phyloP scores from a whole-genome alignment of 2,329 filamentous ascomycete species.

The Trichophyton rubrum region DNA sequence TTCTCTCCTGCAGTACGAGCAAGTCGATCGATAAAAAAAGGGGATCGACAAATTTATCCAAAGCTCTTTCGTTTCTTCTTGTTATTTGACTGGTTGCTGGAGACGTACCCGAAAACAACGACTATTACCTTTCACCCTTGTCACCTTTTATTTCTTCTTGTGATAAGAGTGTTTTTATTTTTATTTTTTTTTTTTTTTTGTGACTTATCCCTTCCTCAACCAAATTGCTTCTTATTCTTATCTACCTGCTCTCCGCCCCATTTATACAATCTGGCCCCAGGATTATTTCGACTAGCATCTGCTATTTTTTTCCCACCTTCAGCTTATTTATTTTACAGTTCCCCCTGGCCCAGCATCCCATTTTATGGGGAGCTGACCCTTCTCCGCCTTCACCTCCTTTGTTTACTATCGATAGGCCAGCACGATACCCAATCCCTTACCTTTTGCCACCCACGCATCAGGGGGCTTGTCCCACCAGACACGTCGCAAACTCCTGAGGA shows the following conservation, averaged over 20 bases:
- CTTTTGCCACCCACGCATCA: constrained; percentile 11
- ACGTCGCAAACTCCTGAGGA: constrained; percentile 11
- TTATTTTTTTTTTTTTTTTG: constrained; percentile 3
- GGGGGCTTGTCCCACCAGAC: constrained; percentile 10
- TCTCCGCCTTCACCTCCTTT: constrained; percentile 2
- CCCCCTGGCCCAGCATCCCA: constrained; percentile 1
- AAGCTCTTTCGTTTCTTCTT: constrained; percentile 2
- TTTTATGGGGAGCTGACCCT: constrained; percentile 2
- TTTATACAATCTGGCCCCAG: constrained; percentile 6
- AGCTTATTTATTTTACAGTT: neutral
- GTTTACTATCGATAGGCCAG: neutral
- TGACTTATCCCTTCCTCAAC: constrained; percentile 7
- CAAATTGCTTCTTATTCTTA: constrained; percentile 8
- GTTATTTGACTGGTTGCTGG: constrained; percentile 1
- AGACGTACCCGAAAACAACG: neutral
- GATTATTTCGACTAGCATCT: constrained; percentile 3
- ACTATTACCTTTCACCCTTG: constrained; percentile 4
- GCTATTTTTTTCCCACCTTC: neutral
- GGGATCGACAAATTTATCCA: constrained; percentile 2
- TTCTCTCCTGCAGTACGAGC: constrained; percentile 1
- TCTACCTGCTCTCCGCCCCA: neutral
- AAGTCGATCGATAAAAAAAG: constrained; percentile 3
- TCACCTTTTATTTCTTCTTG: constrained; percentile 1
- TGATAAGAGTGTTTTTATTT: neutral
- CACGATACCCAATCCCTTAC: constrained; percentile 7